Conservation (phyloP, 2,329 filamentous ascomycete genomes). For the Plenodomus biglobosus region DNA sequence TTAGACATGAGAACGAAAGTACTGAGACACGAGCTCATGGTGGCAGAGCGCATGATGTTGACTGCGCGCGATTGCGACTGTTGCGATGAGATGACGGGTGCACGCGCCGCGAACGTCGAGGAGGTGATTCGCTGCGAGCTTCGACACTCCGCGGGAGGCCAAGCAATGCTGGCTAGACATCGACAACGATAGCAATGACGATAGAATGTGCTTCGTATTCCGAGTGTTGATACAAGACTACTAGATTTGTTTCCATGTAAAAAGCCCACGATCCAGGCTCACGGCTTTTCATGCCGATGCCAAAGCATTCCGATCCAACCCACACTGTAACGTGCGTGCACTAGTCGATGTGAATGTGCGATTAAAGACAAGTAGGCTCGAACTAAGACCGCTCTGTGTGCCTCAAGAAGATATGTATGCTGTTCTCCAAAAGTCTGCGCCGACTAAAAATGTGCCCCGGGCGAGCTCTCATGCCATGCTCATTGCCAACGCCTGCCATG, state of each 20-base stretch:
- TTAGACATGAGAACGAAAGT: slow-evolving; percentile 1
- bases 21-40: slow-evolving; percentile 13
- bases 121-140: not conserved
- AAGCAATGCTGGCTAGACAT: no score
- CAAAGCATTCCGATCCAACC: no score
- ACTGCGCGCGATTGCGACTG: slow-evolving; percentile 14
- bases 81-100: not conserved
- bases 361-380: not conserved
- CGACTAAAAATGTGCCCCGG: not conserved
- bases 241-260: no score
- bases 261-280: no score
- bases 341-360: not conserved
- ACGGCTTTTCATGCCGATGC: no score
- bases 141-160: not conserved
- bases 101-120: not conserved
- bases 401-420: not conserved
- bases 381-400: not conserved
- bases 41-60: slow-evolving; percentile 19
- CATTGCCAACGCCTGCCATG: not conserved
- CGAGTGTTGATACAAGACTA: no score
- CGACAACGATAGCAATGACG: no score
- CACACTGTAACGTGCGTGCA: no score
- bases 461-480: not conserved
- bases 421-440: not conserved
- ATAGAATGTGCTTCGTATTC: no score